These are phyloP conservation scores for Amaranthus tricolor DNA, from an alignment of 179 eudicot genomes.

Conservation along the genomic window DNA sequence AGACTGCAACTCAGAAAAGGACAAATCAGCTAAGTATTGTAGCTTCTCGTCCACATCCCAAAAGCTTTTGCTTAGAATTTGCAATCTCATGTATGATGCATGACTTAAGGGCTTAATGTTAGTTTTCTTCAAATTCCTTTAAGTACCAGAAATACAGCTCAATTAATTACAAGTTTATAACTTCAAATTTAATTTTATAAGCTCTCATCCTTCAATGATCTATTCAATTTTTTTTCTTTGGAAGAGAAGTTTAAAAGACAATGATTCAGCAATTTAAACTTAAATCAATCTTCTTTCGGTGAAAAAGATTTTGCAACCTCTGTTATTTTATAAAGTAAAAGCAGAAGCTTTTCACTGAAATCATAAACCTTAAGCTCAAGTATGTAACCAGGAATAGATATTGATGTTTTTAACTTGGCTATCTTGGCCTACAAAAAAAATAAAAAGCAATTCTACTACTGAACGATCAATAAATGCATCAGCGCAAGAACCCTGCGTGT, in stretches of 20 bases:
- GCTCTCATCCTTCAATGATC: not conserved
- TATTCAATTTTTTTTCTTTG: not conserved
- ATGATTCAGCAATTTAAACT: constrained; percentile 38
- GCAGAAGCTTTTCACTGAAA: constrained; percentile 86
- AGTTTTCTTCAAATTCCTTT: constrained; percentile 75
- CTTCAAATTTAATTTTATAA: not conserved
- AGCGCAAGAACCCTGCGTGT: too few species aligned
- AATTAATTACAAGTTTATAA: not conserved
- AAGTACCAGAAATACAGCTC: not conserved
- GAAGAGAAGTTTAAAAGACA: not conserved
- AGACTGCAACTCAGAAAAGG: constrained; percentile 61
- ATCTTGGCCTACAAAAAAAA: constrained; percentile 68
- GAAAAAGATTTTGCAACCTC: constrained; percentile 56
- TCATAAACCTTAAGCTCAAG: constrained; percentile 92
- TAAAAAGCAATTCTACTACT: not conserved
- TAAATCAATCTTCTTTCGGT: constrained; percentile 82
- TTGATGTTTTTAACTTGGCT: constrained; percentile 90
- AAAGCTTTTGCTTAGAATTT: constrained; percentile 73
- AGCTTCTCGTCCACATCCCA: constrained; percentile 93
- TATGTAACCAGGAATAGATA: constrained; percentile 73
- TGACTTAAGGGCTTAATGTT: constrained; percentile 93
- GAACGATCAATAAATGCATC: too few species aligned
- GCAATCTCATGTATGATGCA: constrained; percentile 76
- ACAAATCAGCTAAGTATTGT: constrained; percentile 47
- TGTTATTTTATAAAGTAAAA: constrained; percentile 70